Base-by-base conservation (phyloP, 2,329 filamentous ascomycete species). In the Chrysosporium queenslandicum region DNA sequence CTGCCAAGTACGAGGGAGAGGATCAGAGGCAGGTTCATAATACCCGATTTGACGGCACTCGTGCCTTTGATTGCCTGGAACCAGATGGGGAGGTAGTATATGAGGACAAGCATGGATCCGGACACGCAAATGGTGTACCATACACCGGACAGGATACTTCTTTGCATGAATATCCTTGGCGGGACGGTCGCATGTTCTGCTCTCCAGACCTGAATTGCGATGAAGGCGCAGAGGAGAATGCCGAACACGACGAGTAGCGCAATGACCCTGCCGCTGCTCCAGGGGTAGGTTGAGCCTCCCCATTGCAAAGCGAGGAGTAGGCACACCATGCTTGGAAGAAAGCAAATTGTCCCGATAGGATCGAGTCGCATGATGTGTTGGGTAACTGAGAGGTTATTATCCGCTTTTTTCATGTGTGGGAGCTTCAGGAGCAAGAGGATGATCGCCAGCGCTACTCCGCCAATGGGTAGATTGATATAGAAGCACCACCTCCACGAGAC, bases 301-400 rank as follows among this genome's bases (percentile, higher is more conserved):
- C 60, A 63, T 54, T 64, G 58, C n/a, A 64, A 50, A 12, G 61
- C 61, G 18, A 63, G 54, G 18, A 58, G 55, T 6, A 61, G 56
- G 46, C 55, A 60, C 7, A 61, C 49, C 36, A 63, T 49, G 20
- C 59, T 57, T 16, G 51, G 52, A 11, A 63, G 53, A 23, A 63
- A 41, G 12, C 60, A 52, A 16, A 39, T 41, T 40, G 53, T 58
- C n/a, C 61, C 61, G 9, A 54, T 52, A 51, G 61, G 48, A 51
- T 63, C 61, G 20, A 63, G 53, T 6, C 54, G 43, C n/a, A 62
- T 54, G 37, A 58, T 55, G 30, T 56, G 52, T 36, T 6, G 30
- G 16, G 14, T 20, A 47, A 23, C 7, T n/a, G 45, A 47, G 32
- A 25, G 30, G 2, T 43, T 29, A 25, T n/a, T 21, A 16, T 36